These are phyloP conservation scores for Mediolabrus comicus DNA, from an alignment of 108 stramenopile genomes.

Conservation along the genomic window DNA sequence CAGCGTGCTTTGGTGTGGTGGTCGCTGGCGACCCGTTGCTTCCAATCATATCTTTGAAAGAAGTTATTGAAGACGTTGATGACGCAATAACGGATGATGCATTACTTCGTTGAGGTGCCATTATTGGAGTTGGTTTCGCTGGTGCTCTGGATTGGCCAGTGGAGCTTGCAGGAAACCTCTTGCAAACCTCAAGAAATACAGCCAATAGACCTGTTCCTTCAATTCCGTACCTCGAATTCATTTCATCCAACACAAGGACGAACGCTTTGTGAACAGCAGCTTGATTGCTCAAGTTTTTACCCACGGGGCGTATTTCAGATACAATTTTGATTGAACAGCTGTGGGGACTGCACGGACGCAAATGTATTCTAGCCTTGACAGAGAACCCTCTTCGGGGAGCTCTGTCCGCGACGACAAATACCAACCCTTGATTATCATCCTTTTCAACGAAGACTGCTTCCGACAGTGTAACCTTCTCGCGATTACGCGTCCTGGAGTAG, in stretches of 20 bases:
- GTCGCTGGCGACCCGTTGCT: slow-evolving; percentile 5
- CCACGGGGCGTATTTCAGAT: slow-evolving; percentile 74
- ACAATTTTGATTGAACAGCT: slow-evolving; percentile 64
- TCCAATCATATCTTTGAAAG: slow-evolving; percentile 38
- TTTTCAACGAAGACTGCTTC: slow-evolving; percentile 73
- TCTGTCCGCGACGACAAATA: slow-evolving; percentile 59
- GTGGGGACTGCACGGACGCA: slow-evolving; percentile 48
- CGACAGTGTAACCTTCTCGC: slow-evolving; percentile 55
- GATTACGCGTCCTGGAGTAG: slow-evolving; percentile 63
- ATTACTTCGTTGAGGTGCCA: slow-evolving; percentile 8
- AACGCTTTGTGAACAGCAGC: slow-evolving; percentile 83
- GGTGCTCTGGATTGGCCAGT: slow-evolving; percentile 2
- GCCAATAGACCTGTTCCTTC: slow-evolving; percentile 50
- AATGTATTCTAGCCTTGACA: slow-evolving; percentile 58
- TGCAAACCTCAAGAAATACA: slow-evolving; percentile 33
- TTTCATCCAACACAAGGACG: slow-evolving; percentile 74
- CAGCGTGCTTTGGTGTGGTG: background rate
- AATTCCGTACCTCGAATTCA: slow-evolving; percentile 66
- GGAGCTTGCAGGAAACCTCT: slow-evolving; percentile 18
- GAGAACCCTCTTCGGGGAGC: slow-evolving; percentile 81
- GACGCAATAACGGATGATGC: slow-evolving; percentile 14
- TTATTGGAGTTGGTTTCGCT: slow-evolving; percentile 3
- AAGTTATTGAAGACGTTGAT: slow-evolving; percentile 30
- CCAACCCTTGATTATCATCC: slow-evolving; percentile 61
- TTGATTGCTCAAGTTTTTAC: slow-evolving; percentile 82